Conservation (phyloP, 768 basidiomycete species). For the Tulasnella sp. region DNA sequence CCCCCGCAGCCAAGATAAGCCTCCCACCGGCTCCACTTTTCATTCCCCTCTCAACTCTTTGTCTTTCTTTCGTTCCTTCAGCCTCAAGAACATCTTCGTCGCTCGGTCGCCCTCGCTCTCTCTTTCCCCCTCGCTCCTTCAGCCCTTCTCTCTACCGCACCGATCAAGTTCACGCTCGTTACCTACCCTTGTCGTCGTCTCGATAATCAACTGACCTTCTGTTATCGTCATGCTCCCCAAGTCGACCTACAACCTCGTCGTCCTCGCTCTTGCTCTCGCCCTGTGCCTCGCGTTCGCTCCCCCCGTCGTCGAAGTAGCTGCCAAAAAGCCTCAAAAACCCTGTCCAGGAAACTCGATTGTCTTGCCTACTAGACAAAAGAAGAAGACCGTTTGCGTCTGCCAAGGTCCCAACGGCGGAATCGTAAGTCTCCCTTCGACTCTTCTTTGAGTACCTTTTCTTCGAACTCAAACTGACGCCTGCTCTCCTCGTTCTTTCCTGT, state of each 20-base stretch:
- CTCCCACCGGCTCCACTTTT: background rate
- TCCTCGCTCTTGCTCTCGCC: background rate
- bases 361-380: background rate
- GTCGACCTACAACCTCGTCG: background rate
- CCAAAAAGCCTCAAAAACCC: background rate
- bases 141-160: background rate
- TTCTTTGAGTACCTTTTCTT: background rate
- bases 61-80: background rate
- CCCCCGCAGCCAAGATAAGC: background rate
- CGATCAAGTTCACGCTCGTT: background rate
- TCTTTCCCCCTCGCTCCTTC: background rate
- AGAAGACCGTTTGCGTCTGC: background rate
- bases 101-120: background rate
- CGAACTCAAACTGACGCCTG: too few relatives aligned
- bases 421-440: background rate
- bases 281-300: background rate
- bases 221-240: background rate
- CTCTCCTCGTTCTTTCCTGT: too few relatives aligned
- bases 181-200: background rate
- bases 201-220: background rate
- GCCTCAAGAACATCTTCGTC: background rate
- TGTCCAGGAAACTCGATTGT: background rate
- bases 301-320: background rate
- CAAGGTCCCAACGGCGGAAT: background rate
- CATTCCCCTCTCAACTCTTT: background rate